Percentiles rank a stretch among this genome's conserved stretches.
phyloP scores from a whole-genome alignment of 1,139 yeast genomes.

The Debaryomyces coudertii region DNA sequence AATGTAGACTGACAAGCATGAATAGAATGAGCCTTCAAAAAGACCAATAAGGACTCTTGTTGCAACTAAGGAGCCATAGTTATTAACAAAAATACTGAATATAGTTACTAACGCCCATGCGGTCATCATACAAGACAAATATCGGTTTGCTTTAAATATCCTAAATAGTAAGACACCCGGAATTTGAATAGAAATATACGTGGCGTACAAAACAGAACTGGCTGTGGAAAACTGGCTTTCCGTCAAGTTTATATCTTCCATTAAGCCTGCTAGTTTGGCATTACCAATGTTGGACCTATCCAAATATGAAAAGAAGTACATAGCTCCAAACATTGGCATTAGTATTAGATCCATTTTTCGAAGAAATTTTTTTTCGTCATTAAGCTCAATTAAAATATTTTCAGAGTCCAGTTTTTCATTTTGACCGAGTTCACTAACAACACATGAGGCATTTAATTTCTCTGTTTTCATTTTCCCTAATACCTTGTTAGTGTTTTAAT shows the following conservation, averaged over 20 bases:
- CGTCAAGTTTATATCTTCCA: constrained; percentile 20
- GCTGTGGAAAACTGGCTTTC: constrained; percentile 23
- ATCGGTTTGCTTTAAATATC: constrained; percentile 20
- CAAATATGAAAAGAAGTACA: constrained; percentile 28
- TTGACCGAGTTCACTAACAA: neutral
- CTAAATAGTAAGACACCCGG: constrained; percentile 21
- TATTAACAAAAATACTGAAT: constrained; percentile 21
- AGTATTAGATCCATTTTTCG: constrained; percentile 21
- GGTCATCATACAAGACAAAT: constrained; percentile 20
- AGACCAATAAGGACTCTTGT: constrained; percentile 25
- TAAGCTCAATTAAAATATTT: too few relatives aligned
- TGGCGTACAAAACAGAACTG: constrained; percentile 23
- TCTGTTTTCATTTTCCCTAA: neutral
- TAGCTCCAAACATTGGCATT: constrained; percentile 20
- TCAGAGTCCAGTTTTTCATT: neutral
- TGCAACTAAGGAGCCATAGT: constrained; percentile 20
- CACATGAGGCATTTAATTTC: neutral
- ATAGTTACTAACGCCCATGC: constrained; percentile 25
- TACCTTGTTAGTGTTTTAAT: too few relatives aligned
- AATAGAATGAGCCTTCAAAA: constrained; percentile 30
- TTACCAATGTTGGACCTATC: constrained; percentile 31
- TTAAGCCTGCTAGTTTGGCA: constrained; percentile 27
- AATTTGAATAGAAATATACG: constrained; percentile 23
- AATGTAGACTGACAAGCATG: constrained; percentile 42
- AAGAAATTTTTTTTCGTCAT: constrained; percentile 1